Conservation (phyloP, 495 filamentous ascomycete genomes). For the Penicillium atrosanguineum region DNA sequence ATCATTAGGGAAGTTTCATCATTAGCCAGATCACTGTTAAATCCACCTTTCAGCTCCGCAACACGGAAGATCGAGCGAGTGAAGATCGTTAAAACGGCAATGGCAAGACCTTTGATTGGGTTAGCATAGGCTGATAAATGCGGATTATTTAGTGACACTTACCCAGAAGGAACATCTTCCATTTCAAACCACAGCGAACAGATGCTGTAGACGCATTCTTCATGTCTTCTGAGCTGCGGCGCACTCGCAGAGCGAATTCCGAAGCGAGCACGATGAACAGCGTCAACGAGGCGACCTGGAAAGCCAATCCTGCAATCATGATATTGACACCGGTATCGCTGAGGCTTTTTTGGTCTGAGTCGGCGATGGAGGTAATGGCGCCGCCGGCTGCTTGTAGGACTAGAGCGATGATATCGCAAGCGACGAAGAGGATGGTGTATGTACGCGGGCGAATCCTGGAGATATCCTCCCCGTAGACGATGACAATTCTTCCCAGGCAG, state of each 20-base stretch:
- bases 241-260: constrained; percentile 50
- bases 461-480: constrained; percentile 42
- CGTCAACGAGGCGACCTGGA: constrained; percentile 52
- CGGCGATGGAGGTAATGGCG: constrained; percentile 47
- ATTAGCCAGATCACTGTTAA: constrained; percentile 52
- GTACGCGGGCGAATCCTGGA: constrained; percentile 49
- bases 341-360: constrained; percentile 16
- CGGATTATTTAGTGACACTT: too few relatives aligned
- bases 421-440: constrained; percentile 53
- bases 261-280: constrained; percentile 50
- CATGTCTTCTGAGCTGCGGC: constrained; percentile 7
- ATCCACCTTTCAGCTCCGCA: constrained; percentile 64
- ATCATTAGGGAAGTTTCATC: constrained; percentile 64
- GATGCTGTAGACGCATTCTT: constrained; percentile 7
- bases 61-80: constrained; percentile 62
- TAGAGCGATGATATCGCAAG: constrained; percentile 52
- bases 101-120: constrained; percentile 31
- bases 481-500: constrained; percentile 52
- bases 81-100: constrained; percentile 59
- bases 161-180: too few relatives aligned
- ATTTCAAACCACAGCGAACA: neutral
- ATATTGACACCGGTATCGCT: constrained; percentile 43
- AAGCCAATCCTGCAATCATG: constrained; percentile 55
- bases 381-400: constrained; percentile 56
- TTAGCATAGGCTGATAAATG: neutral